Conservation (phyloP, 2,329 filamentous ascomycete species). For the Endoconidiophora polonica region DNA sequence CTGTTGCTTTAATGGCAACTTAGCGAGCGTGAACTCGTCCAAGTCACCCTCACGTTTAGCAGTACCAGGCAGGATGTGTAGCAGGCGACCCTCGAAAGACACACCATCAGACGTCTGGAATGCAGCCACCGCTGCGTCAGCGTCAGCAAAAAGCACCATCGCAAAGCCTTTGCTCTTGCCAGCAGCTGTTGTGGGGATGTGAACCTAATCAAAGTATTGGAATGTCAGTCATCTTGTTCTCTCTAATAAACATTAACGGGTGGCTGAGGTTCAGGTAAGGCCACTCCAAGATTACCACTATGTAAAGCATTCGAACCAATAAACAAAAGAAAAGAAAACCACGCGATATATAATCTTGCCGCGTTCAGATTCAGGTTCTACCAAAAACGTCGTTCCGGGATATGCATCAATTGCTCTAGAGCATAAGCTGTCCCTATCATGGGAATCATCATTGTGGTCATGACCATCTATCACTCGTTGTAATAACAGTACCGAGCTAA, state of each 20-base stretch:
- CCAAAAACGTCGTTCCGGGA: constrained; percentile 73
- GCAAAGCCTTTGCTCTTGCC: constrained; percentile 79
- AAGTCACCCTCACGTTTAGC: constrained; percentile 67
- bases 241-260: background rate
- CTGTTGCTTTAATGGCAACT: constrained; percentile 87
- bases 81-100: constrained; percentile 77
- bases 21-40: constrained; percentile 78
- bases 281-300: background rate
- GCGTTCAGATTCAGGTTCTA: constrained; percentile 41
- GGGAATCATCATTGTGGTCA: constrained; percentile 66
- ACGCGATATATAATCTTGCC: background rate
- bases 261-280: background rate
- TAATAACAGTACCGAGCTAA: background rate
- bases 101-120: constrained; percentile 66
- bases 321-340: constrained; percentile 24
- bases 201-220: constrained; percentile 44
- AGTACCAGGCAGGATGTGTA: constrained; percentile 77
- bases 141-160: constrained; percentile 61
- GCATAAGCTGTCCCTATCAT: constrained; percentile 99
- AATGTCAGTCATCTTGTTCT: constrained; percentile 10
- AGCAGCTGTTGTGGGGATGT: constrained; percentile 59
- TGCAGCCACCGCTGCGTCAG: constrained; percentile 59
- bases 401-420: constrained; percentile 71
- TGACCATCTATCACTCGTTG: background rate
- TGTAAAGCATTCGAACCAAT: background rate